Conservation (phyloP, 768 basidiomycete genomes). For the Tricholoma furcatifolium region DNA sequence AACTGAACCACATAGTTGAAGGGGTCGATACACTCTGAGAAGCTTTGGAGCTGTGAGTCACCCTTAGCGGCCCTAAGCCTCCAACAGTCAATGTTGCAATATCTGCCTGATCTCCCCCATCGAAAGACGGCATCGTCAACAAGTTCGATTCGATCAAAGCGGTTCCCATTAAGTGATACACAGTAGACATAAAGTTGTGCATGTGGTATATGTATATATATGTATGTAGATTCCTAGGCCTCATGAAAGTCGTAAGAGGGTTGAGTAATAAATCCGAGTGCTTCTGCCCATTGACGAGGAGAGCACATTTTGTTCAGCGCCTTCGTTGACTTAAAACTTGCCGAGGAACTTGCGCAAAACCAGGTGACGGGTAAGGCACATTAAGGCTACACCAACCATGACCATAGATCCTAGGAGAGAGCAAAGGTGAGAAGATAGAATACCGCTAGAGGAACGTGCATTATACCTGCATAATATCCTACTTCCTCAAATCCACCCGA, state of each 20-base stretch:
- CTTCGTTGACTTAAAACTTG: conserved; percentile 13
- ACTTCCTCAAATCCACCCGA: conserved; percentile 54
- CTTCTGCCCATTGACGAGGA: no score
- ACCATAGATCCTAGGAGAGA: conserved; percentile 17
- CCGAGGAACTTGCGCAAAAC: conserved; percentile 15
- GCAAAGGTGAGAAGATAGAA: not conserved
- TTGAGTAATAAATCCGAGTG: no score
- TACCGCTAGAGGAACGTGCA: not conserved
- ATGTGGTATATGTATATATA: no score
- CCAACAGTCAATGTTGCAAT: not conserved
- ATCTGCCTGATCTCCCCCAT: not conserved
- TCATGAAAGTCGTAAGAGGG: no score
- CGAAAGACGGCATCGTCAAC: conserved; percentile 4
- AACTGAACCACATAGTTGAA: no score
- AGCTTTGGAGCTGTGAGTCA: no score
- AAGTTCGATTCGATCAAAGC: conserved; percentile 4
- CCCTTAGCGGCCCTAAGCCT: no score
- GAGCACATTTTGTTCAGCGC: not conserved
- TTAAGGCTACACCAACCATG: conserved; percentile 14
- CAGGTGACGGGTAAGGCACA: conserved; percentile 17
- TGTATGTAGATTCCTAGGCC: no score
- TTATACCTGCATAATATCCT: conserved; percentile 33
- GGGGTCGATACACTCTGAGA: no score
- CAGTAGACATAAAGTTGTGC: no score
- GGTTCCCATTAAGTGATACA: not conserved